These are phyloP conservation scores for Axilococcus clingmanii DNA, from an alignment of 139 green algal species.

Conservation along the genomic window DNA sequence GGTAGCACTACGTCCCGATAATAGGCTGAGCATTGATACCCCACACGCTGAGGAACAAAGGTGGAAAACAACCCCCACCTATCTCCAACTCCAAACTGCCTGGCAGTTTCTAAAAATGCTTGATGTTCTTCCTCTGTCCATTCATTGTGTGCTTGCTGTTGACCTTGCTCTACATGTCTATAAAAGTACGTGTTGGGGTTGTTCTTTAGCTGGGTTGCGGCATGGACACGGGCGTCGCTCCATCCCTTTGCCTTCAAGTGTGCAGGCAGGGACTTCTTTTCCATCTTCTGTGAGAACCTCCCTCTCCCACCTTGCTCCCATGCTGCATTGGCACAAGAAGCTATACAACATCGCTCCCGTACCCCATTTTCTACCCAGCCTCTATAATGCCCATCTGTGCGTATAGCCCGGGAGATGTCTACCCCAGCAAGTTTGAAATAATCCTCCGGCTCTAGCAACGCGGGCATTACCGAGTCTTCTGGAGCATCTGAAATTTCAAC, in stretches of 20 bases:
- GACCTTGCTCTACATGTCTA: slow-evolving; percentile 40
- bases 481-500: too few species aligned
- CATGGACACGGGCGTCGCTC: slow-evolving; percentile 39
- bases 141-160: slow-evolving; percentile 35
- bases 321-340: neutral
- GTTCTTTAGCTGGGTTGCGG: slow-evolving; percentile 44
- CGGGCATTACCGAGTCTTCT: too few species aligned
- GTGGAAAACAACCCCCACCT: slow-evolving; percentile 72
- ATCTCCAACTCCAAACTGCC: slow-evolving; percentile 45
- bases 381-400: slow-evolving; percentile 22
- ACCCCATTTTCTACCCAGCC: slow-evolving; percentile 21
- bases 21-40: slow-evolving; percentile 64
- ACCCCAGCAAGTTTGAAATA: slow-evolving; percentile 29
- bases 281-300: slow-evolving; percentile 17
- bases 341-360: slow-evolving; percentile 21
- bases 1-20: slow-evolving; percentile 44
- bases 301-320: slow-evolving; percentile 10
- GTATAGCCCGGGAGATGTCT: slow-evolving; percentile 12
- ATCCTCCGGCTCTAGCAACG: slow-evolving; percentile 29
- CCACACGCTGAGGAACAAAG: slow-evolving; percentile 52
- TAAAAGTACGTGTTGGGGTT: slow-evolving; percentile 79
- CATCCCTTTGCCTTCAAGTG: slow-evolving; percentile 33
- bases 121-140: slow-evolving; percentile 58
- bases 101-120: slow-evolving; percentile 44
- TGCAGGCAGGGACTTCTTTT: too few species aligned